These are phyloP conservation scores for Colletotrichum brevisporum DNA, from an alignment of 2,329 filamentous ascomycete genomes.

Conservation along the genomic window DNA sequence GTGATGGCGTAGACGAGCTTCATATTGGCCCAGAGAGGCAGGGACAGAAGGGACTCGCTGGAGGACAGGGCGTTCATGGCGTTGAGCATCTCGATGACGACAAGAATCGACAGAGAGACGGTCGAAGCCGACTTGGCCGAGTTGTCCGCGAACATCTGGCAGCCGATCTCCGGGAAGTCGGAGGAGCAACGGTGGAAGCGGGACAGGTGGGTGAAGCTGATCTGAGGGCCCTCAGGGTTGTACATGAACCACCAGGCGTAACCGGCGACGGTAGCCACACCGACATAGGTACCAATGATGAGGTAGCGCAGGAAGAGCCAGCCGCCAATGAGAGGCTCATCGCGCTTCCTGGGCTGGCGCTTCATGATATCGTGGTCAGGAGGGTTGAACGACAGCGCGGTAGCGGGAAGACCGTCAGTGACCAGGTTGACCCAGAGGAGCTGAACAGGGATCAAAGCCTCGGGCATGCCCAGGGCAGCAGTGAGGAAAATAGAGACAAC, in stretches of 20 bases:
- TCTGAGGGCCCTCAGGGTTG: slow-evolving; percentile 90
- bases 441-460: slow-evolving; percentile 96
- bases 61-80: slow-evolving; percentile 98
- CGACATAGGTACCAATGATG: slow-evolving; percentile 95
- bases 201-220: slow-evolving; percentile 88
- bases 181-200: slow-evolving; percentile 95
- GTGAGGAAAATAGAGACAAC: slow-evolving; percentile 99
- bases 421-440: slow-evolving; percentile 99
- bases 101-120: slow-evolving; percentile 90
- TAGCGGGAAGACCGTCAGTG: slow-evolving; percentile 96
- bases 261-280: slow-evolving; percentile 92
- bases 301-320: slow-evolving; percentile 99
- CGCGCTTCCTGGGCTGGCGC: slow-evolving; percentile 89
- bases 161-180: slow-evolving; percentile 90
- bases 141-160: slow-evolving; percentile 89
- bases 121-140: slow-evolving; percentile 93
- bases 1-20: slow-evolving; percentile 96
- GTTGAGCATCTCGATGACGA: slow-evolving; percentile 99
- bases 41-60: slow-evolving; percentile 91
- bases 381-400: slow-evolving; percentile 97
- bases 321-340: slow-evolving; percentile 91
- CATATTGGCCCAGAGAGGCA: slow-evolving; percentile 99
- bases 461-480: slow-evolving; percentile 95
- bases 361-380: slow-evolving; percentile 99
- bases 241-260: slow-evolving; percentile 99